These are phyloP conservation scores for Erysimum pusillum DNA, from an alignment of 441 rosid genomes.

Conservation along the genomic window DNA sequence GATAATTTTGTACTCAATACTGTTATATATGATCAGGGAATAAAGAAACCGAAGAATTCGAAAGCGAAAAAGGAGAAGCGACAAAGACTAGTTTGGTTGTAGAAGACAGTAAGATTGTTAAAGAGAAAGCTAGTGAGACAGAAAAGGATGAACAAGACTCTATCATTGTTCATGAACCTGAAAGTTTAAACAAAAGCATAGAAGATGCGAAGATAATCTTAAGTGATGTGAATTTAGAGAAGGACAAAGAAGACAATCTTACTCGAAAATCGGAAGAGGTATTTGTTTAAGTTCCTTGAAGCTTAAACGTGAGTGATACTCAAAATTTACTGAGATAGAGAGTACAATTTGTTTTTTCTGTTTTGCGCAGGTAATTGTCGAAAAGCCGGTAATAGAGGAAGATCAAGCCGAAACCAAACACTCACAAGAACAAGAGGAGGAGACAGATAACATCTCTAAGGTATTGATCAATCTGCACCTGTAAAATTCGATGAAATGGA, in stretches of 20 bases:
- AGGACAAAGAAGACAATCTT: conserved; percentile 26
- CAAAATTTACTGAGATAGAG: neutral
- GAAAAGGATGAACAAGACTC: conserved; percentile 44
- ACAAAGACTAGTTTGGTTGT: conserved; percentile 32
- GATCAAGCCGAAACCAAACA: conserved; percentile 25
- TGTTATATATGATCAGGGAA: conserved; percentile 29
- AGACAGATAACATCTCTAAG: conserved; percentile 23
- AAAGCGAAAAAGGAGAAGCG: conserved; percentile 35
- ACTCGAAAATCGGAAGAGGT: conserved; percentile 32
- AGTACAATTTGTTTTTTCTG: neutral
- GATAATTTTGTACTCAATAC: neutral
- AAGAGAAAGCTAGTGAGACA: conserved; percentile 37
- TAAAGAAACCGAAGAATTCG: conserved; percentile 36
- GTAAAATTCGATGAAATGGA: neutral
- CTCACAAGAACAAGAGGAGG: conserved; percentile 23
- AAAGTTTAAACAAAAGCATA: conserved; percentile 18
- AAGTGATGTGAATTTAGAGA: conserved; percentile 30
- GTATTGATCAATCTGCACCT: neutral
- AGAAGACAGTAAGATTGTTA: conserved; percentile 40
- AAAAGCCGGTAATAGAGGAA: conserved; percentile 32
- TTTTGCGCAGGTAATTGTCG: conserved; percentile 30
- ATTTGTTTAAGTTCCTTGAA: conserved; percentile 7
- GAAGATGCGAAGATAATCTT: conserved; percentile 8
- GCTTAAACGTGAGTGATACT: conserved; percentile 22
- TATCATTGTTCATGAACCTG: conserved; percentile 21